Evolutionary conservation across 1,284 basidiomycete genomes (phyloP).

Genomic region (Kwoniella shivajii): DNA sequence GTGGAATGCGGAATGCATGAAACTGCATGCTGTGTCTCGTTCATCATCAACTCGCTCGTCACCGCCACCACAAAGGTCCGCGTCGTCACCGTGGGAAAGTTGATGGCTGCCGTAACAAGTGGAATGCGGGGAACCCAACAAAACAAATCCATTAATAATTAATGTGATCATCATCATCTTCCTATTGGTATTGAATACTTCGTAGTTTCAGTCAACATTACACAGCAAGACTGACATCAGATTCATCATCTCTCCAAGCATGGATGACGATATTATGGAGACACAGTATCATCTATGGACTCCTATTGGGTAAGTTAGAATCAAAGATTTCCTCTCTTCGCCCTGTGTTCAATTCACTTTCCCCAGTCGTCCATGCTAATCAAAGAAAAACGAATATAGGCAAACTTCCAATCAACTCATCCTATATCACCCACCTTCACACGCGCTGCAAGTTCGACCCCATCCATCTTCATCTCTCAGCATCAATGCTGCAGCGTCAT

Average conservation of each 20-base stretch:
- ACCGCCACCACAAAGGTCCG: background rate
- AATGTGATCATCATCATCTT: background rate
- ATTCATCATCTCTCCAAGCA: background rate
- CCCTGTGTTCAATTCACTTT: too few relatives aligned
- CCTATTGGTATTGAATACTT: too few relatives aligned
- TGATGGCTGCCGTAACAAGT: background rate
- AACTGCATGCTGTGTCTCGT: too few relatives aligned
- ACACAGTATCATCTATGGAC: constrained; percentile 5
- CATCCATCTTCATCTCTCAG: constrained; percentile 34
- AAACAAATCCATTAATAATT: background rate
- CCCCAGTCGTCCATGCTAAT: too few relatives aligned
- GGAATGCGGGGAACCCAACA: constrained; percentile 1
- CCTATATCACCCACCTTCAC: constrained; percentile 81
- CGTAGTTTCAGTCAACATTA: too few relatives aligned
- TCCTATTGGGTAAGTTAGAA: constrained; percentile 19
- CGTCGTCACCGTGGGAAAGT: background rate
- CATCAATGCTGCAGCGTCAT: background rate
- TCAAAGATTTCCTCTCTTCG: too few relatives aligned
- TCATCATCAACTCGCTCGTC: background rate
- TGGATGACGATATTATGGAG: background rate
- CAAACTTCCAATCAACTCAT: constrained; percentile 78
- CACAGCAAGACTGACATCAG: too few relatives aligned
- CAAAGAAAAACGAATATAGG: constrained; percentile 30
- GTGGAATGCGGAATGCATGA: too few relatives aligned
- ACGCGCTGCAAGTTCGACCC: constrained; percentile 71